Evolutionary conservation across 345 rosid genomes (phyloP).

Genomic region (Linum lewisii): DNA sequence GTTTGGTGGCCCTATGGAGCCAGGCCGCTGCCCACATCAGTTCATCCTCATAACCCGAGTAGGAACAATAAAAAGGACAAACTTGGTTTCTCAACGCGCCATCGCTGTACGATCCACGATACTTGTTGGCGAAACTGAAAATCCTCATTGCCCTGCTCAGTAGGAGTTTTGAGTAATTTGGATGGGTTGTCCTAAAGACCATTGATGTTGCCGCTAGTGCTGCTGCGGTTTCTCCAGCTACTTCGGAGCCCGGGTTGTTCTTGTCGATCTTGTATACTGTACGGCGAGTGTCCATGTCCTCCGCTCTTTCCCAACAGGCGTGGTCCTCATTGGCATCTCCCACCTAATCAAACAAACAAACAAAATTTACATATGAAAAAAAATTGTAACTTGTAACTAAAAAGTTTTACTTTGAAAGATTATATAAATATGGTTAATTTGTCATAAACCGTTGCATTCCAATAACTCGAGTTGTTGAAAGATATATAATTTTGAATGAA

Average conservation of each 20-base stretch:
- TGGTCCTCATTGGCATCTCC: background rate
- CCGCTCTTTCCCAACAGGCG: slow-evolving; percentile 1
- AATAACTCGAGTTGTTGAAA: too few relatives aligned
- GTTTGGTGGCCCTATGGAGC: background rate
- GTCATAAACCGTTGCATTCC: too few relatives aligned
- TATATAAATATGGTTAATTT: too few relatives aligned
- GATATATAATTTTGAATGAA: background rate
- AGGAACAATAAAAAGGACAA: background rate
- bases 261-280: background rate
- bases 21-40: background rate
- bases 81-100: background rate
- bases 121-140: background rate
- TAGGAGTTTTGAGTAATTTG: background rate
- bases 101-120: background rate
- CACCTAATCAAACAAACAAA: background rate
- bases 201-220: background rate
- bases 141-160: background rate
- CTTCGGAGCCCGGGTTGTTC: slow-evolving; percentile 4
- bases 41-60: background rate
- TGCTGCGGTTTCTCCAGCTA: background rate
- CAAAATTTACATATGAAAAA: too few relatives aligned
- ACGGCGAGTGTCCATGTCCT: background rate
- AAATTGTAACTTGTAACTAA: too few relatives aligned
- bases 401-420: too few relatives aligned
- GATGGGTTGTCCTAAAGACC: background rate